Percentiles rank a stretch among this genome's conserved stretches.
phyloP scores from a whole-genome alignment of 116 monocot genomes.

The Zostera marina region DNA sequence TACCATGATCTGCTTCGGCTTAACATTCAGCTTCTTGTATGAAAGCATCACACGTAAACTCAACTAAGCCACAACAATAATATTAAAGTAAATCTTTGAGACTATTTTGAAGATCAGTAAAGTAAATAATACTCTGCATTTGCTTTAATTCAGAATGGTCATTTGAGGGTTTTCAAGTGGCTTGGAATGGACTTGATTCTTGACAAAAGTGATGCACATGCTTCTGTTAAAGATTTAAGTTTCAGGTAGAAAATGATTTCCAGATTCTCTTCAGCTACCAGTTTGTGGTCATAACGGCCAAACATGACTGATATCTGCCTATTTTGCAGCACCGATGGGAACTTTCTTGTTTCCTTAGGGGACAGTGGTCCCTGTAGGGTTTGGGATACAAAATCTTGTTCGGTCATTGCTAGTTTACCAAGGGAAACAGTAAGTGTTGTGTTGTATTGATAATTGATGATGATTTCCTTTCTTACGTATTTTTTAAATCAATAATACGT shows the following conservation, averaged over 20 bases:
- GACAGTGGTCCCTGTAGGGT: constrained; percentile 48
- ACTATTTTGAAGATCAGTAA: neutral
- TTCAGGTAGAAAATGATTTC: constrained; percentile 46
- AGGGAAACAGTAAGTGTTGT: constrained; percentile 36
- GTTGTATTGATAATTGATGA: too few relatives aligned
- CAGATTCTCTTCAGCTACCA: neutral
- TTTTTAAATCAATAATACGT: neutral
- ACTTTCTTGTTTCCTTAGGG: constrained; percentile 58
- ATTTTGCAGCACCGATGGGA: constrained; percentile 43
- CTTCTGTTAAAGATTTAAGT: constrained; percentile 58
- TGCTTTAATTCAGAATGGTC: constrained; percentile 43
- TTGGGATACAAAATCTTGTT: constrained; percentile 58
- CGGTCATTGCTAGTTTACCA: constrained; percentile 29
- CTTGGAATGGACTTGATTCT: constrained; percentile 63
- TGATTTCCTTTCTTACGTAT: neutral
- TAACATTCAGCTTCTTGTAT: too few relatives aligned
- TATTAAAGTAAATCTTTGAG: neutral
- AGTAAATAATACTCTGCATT: neutral
- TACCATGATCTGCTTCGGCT: too few relatives aligned
- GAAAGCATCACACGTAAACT: too few relatives aligned
- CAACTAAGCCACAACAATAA: too few relatives aligned
- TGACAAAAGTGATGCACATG: constrained; percentile 34
- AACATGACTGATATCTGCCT: neutral
- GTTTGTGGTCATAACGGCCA: neutral
- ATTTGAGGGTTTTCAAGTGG: constrained; percentile 82